Base-by-base conservation (phyloP, 345 rosid genomes). In the rapeseed (Brassica napus) region DNA sequence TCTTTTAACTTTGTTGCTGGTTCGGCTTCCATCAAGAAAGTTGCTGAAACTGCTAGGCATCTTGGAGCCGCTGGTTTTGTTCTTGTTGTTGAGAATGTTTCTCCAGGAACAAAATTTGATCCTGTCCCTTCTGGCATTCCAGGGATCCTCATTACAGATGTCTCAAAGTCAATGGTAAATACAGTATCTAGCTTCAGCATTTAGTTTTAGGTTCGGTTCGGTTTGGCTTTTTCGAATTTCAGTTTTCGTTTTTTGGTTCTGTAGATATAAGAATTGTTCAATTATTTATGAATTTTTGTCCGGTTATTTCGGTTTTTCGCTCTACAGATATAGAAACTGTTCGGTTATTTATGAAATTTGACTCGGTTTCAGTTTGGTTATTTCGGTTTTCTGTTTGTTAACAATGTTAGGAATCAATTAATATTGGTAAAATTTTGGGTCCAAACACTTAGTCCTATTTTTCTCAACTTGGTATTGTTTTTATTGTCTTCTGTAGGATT, bases 1-100 rank as follows among this genome's bases (percentile, higher is more conserved):
- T 96, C 99, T 61, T 96, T 93, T 87, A 93, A 89, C 86, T 96
- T 96, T 78, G 97, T 96, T 74, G 86, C 83, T 78, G 99, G 99
- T 34, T 88, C 97, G 44, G 91, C 99, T 73, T 93, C 99, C 21
- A 86, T 93, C 78, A 96, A 93, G 87, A 96, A 92, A 85, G 99
- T 96, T 35, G 86, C 97, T 3, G 91, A 92, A 82, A 90, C 99
- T 32, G 98, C 97, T 65, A 90, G 88, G 87, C 86, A 85, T 84
- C 90, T 96, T 9, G 97, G 97, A 14, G 99, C 99, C 0, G 87
- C 78, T 85, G 99, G 99, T 66, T 96, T 96, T 79, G 97, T 96
- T 81, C 97, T 96, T 70, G 99, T 90, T 68, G 99, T 96, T 30
- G 99, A 96, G 86, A 91, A 83, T 83, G 91, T 84, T 64, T 91